Base-by-base conservation (phyloP, 352 stramenopile genomes). In the Globisporangium alternatum region DNA sequence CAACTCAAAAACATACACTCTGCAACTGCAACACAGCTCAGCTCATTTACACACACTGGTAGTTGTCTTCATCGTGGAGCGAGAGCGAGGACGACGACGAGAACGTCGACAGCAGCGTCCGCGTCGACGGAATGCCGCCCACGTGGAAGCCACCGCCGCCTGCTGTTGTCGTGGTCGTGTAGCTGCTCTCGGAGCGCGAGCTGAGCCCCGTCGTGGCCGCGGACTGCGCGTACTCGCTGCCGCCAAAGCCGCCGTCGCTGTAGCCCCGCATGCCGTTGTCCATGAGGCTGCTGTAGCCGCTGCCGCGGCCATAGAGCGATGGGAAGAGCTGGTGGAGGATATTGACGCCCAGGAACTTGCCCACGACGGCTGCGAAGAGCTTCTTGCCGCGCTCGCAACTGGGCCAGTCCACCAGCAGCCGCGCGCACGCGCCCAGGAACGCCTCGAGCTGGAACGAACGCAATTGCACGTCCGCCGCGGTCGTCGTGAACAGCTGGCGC, bases 301-400 rank as follows among this genome's bases (percentile, higher is more conserved):
- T 60, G 5, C 51, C 51, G 15, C 30, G 51, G 2, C 52, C 62
- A 31, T 57, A 67, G 7, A 31, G 62, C 21, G 51, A 56, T n/a
- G 62, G 62, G 5, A 61, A 62, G 41, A 68, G 63, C 43, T 60
- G 55, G 45, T 57, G 39, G 5, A 68, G 74, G 37, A 90, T 53
- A 28, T 91, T 76, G n/a, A 84, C 64, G 39, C 71, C 75, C 2
- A 89, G 56, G 52, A 91, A 91, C 62, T 78, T 77, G 45, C 81
- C 76, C 52, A 91, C 37, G 4, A 76, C 63, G 31, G 66, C 37
- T 5, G 63, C 61, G 55, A 80, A 80, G 60, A 81, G 54, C 64
- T 72, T 65, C 47, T 77, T 71, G 52, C 76, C 80, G n/a, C 80
- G 80, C 15, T 71, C 67, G 33, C 81, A 91, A 22, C 80, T 76